phyloP scores from a whole-genome alignment of 1,139 yeast genomes.

The Zygosaccharomyces pseudobailii region DNA sequence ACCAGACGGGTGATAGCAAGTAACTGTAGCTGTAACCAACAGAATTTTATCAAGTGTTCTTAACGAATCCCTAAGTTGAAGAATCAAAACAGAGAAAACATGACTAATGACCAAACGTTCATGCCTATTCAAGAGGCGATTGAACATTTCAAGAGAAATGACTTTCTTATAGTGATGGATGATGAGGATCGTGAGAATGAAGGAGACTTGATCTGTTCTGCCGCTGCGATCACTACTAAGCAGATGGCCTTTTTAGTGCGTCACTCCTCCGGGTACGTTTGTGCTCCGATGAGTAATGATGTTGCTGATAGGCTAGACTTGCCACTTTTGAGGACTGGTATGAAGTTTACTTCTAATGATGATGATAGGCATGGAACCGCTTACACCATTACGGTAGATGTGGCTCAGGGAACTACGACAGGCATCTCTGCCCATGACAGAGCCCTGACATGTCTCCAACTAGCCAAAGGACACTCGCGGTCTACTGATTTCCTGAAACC shows the following conservation, averaged over 20 bases:
- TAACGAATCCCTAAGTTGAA: neutral
- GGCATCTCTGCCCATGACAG: conserved; percentile 96
- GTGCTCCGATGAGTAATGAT: conserved; percentile 77
- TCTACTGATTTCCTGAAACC: conserved; percentile 78
- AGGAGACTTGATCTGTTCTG: conserved; percentile 94
- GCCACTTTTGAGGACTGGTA: conserved; percentile 64
- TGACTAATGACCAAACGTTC: conserved; percentile 33
- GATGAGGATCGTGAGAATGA: conserved; percentile 95
- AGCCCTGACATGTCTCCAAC: conserved; percentile 68
- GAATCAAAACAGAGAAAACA: neutral
- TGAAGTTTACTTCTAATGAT: conserved; percentile 30
- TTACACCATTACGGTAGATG: conserved; percentile 89
- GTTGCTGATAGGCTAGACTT: conserved; percentile 76
- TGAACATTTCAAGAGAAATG: conserved; percentile 78
- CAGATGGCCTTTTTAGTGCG: conserved; percentile 94
- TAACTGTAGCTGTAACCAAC: neutral
- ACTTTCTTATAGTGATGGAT: conserved; percentile 90
- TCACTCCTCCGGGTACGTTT: conserved; percentile 85
- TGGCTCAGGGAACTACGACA: conserved; percentile 83
- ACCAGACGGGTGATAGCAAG: neutral
- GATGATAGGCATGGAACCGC: conserved; percentile 94
- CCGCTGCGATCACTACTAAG: conserved; percentile 69
- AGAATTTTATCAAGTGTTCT: neutral
- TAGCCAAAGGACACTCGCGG: conserved; percentile 57
- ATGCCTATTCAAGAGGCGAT: conserved; percentile 68